Conservation (phyloP, 164 flowering plant genomes). For the Kalanchoe fedtschenkoi region DNA sequence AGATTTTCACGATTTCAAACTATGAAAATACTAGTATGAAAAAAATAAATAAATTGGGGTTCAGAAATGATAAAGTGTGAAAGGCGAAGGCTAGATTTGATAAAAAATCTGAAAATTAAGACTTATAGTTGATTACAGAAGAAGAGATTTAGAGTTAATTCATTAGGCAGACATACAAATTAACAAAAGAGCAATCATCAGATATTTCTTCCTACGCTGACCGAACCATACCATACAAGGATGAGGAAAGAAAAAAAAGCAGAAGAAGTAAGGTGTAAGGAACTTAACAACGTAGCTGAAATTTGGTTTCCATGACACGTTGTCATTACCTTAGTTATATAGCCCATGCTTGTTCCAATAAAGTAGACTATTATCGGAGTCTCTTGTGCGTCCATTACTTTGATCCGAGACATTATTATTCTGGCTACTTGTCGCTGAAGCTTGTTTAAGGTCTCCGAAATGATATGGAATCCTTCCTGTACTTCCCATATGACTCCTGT, state of each 20-base stretch:
- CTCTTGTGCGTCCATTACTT: background rate
- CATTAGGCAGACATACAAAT: background rate
- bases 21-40: too few relatives aligned
- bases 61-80: too few relatives aligned
- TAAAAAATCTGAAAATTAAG: background rate
- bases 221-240: background rate
- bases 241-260: background rate
- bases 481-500: background rate
- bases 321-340: background rate
- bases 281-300: background rate
- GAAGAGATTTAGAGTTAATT: background rate
- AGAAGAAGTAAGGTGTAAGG: background rate
- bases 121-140: background rate
- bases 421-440: background rate
- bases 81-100: too few relatives aligned
- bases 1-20: too few relatives aligned
- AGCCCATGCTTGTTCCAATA: conserved; percentile 1
- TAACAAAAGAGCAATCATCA: too few relatives aligned
- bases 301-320: background rate
- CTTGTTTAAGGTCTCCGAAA: background rate
- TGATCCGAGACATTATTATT: background rate
- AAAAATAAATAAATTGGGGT: too few relatives aligned
- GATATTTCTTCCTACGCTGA: too few relatives aligned
- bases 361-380: background rate
- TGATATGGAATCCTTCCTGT: background rate